Conservation (phyloP, 2,329 filamentous ascomycete genomes). For the Alternaria viburni region DNA sequence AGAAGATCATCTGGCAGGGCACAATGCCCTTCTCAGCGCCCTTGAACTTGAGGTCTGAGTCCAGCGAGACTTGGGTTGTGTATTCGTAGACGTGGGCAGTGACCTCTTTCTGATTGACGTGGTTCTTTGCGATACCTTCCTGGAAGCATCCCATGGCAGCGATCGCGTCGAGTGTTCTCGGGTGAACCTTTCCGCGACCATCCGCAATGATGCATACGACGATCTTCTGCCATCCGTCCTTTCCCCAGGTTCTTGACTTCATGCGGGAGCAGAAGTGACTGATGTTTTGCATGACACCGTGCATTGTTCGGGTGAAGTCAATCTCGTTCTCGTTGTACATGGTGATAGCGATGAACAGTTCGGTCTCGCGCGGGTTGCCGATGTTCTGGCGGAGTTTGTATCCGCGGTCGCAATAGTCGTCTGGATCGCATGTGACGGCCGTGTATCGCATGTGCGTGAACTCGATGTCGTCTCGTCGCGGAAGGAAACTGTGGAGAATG, state of each 20-base stretch:
- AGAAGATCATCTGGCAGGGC: constrained; percentile 97
- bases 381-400: constrained; percentile 95
- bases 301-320: constrained; percentile 96
- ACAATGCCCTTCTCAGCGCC: constrained; percentile 99
- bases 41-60: constrained; percentile 97
- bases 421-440: constrained; percentile 95
- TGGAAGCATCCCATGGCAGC: constrained; percentile 98
- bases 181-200: constrained; percentile 91
- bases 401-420: constrained; percentile 86
- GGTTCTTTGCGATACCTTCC: constrained; percentile 97
- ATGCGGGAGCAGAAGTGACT: constrained; percentile 92
- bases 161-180: constrained; percentile 88
- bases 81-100: constrained; percentile 99
- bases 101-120: constrained; percentile 94
- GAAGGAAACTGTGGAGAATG: constrained; percentile 95
- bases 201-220: constrained; percentile 97
- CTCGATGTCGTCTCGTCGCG: constrained; percentile 88
- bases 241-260: constrained; percentile 95
- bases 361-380: constrained; percentile 86
- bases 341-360: constrained; percentile 94
- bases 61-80: constrained; percentile 95
- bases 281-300: constrained; percentile 98
- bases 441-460: constrained; percentile 99
- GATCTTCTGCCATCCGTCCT: constrained; percentile 98
- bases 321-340: constrained; percentile 99